Evolutionary conservation across 495 filamentous ascomycete genomes (phyloP).

Genomic region (Podospora fimiseda): DNA sequence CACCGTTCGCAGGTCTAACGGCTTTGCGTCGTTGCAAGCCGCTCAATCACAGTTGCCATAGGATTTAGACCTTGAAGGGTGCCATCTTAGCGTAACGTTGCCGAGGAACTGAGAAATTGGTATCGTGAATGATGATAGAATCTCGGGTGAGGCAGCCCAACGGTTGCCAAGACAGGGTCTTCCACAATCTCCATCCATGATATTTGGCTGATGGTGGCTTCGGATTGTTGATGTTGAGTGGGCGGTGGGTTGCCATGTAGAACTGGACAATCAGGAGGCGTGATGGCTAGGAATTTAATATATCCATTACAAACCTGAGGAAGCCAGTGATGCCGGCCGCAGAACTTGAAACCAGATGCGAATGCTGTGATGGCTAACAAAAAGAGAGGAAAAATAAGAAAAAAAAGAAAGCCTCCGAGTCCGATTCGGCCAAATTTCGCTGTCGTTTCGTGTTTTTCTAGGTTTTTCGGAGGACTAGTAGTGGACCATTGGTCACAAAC

Average conservation of each 20-base stretch:
- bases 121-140: background rate
- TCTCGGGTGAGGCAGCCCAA: background rate
- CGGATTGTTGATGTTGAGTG: background rate
- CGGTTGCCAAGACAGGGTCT: background rate
- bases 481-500: background rate
- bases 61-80: background rate
- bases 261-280: slow-evolving; percentile 2
- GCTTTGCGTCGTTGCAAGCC: slow-evolving; percentile 1
- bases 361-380: background rate
- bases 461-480: background rate
- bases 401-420: slow-evolving; percentile 1
- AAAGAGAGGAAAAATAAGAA: background rate
- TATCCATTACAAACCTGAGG: slow-evolving; percentile 24
- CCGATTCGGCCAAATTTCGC: slow-evolving; percentile 4
- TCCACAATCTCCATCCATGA: background rate
- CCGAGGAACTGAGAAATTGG: background rate
- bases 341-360: slow-evolving; percentile 15
- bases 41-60: background rate
- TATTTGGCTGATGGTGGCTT: too few relatives aligned
- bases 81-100: background rate
- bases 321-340: slow-evolving; percentile 14
- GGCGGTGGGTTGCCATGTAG: background rate
- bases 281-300: slow-evolving; percentile 23
- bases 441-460: slow-evolving; percentile 1
- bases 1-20: background rate